These are phyloP conservation scores for Cyberlindnera japonica DNA, from an alignment of 805 yeast genomes.

Conservation along the genomic window DNA sequence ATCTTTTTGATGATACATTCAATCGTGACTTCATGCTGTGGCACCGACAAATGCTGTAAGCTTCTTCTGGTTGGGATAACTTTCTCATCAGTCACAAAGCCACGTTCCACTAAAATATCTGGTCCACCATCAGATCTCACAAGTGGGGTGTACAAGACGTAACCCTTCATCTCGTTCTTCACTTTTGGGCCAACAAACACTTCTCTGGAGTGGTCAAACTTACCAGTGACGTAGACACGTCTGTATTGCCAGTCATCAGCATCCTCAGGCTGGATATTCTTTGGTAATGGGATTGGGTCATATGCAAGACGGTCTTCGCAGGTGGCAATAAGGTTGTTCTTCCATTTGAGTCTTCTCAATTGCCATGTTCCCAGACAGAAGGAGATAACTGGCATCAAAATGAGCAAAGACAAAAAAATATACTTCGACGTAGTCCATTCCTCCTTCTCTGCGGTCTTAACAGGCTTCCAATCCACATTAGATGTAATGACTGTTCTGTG, in stretches of 20 bases:
- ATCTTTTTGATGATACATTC: conserved; percentile 72
- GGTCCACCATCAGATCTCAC: conserved; percentile 69
- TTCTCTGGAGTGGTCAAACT: conserved; percentile 79
- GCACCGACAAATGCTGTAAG: conserved; percentile 67
- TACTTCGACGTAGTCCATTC: conserved; percentile 28
- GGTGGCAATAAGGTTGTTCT: conserved; percentile 71
- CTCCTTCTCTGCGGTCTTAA: conserved; percentile 43
- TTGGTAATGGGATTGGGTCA: conserved; percentile 71
- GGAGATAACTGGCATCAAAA: conserved; percentile 82
- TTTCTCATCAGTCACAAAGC: conserved; percentile 81
- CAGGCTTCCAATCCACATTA: conserved; percentile 81
- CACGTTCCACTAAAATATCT: conserved; percentile 80
- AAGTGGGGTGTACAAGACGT: conserved; percentile 77
- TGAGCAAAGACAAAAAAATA: conserved; percentile 36
- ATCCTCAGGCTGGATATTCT: conserved; percentile 56
- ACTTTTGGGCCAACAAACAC: conserved; percentile 89
- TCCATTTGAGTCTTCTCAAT: conserved; percentile 81
- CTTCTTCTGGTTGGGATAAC: conserved; percentile 51
- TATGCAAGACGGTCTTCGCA: conserved; percentile 79
- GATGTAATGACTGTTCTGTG: conserved; percentile 50
- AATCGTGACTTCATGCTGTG: conserved; percentile 57
- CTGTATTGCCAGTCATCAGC: conserved; percentile 78
- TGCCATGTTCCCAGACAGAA: conserved; percentile 95
- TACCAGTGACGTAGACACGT: conserved; percentile 71
- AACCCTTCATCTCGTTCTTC: conserved; percentile 70